A percentile compares a stretch with the other conserved stretches of the same genome.
These are phyloP conservation scores for Paramarasmius palmivorus DNA, from an alignment of 1,284 basidiomycete species.

Conservation along the genomic window DNA sequence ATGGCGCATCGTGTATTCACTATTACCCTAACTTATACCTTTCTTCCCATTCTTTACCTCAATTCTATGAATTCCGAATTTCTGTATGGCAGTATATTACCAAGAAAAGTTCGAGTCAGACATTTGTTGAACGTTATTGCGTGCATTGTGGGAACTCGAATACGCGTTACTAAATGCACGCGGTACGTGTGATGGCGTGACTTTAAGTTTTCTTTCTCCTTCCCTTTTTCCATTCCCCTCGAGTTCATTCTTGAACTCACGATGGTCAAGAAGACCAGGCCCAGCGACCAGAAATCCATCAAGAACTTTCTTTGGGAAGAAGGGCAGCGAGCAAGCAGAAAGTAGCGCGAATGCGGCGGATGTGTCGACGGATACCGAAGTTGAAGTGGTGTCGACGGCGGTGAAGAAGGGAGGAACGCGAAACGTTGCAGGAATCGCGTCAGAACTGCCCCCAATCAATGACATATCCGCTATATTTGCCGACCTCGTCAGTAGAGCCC, in stretches of 20 bases:
- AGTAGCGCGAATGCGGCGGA: too few relatives aligned
- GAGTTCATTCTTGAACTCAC: not conserved
- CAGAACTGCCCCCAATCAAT: slow-evolving; percentile 78
- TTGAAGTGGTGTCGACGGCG: not conserved
- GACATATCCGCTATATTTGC: slow-evolving; percentile 84
- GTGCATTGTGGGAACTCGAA: too few relatives aligned
- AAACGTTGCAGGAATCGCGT: slow-evolving; percentile 21
- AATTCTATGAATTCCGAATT: too few relatives aligned
- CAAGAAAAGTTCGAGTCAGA: not conserved
- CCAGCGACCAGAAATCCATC: slow-evolving; percentile 52
- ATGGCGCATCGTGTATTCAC: not conserved
- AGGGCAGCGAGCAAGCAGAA: not conserved
- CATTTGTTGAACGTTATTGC: too few relatives aligned
- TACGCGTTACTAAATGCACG: too few relatives aligned
- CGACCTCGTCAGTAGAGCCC: slow-evolving; percentile 77
- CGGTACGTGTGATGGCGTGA: slow-evolving; percentile 16
- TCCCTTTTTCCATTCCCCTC: not conserved
- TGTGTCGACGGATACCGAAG: not conserved
- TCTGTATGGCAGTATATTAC: too few relatives aligned
- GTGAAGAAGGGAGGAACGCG: slow-evolving; percentile 15
- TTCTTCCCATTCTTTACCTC: not conserved
- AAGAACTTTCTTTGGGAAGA: slow-evolving; percentile 49
- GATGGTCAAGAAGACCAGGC: slow-evolving; percentile 49
- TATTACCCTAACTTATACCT: not conserved
- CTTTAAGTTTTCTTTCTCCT: slow-evolving; percentile 6